Conservation (phyloP, 371 early-diverging fungal genomes). For the Apophysomyces sp. region DNA sequence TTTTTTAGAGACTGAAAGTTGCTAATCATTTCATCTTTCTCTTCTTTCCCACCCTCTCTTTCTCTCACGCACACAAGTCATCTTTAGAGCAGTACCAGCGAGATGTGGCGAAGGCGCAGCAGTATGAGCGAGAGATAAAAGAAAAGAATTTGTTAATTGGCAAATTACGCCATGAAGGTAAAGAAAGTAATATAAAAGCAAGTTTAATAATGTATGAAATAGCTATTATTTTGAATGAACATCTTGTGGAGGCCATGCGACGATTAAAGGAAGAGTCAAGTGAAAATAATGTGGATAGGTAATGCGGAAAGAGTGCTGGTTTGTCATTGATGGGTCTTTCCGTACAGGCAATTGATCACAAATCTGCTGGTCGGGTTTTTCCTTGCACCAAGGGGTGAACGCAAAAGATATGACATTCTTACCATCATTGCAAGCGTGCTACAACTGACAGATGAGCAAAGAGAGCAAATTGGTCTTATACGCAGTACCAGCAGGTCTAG, state of each 20-base stretch:
- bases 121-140: constrained; percentile 70
- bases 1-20: neutral
- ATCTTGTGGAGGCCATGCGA: constrained; percentile 83
- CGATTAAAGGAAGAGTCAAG: constrained; percentile 75
- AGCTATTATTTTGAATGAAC: constrained; percentile 82
- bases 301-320: neutral
- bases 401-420: constrained; percentile 86
- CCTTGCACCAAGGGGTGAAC: constrained; percentile 81
- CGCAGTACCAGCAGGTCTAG: constrained; percentile 35
- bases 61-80: too few species aligned
- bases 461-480: constrained; percentile 79
- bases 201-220: neutral
- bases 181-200: neutral
- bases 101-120: constrained; percentile 59
- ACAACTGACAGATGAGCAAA: constrained; percentile 84
- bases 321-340: neutral
- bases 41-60: too few species aligned
- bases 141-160: constrained; percentile 78
- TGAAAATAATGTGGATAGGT: constrained; percentile 81
- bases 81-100: constrained; percentile 51
- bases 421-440: constrained; percentile 86
- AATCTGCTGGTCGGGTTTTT: constrained; percentile 86
- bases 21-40: neutral
- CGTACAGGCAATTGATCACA: constrained; percentile 74
- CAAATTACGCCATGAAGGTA: constrained; percentile 77